These are phyloP conservation scores for Lasiodiplodia theobromae DNA, from an alignment of 2,329 filamentous ascomycete species.

Conservation along the genomic window DNA sequence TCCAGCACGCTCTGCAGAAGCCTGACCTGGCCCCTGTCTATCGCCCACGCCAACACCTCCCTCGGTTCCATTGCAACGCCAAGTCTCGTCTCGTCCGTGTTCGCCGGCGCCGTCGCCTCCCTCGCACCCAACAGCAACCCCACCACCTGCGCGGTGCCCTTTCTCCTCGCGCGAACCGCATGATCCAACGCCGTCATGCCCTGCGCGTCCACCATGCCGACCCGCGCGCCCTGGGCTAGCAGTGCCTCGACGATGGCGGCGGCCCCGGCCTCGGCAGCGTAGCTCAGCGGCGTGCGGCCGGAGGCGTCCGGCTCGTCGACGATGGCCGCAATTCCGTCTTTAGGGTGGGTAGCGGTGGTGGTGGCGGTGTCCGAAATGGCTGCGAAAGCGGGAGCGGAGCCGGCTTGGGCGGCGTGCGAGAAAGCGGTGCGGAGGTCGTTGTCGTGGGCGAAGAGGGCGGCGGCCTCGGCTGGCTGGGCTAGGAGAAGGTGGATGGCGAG, in stretches of 20 bases:
- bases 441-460: not conserved
- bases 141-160: not conserved
- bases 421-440: not conserved
- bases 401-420: not conserved
- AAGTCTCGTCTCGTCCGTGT: not conserved
- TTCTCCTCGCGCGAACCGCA: not conserved
- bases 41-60: not conserved
- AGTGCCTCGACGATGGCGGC: not conserved
- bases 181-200: not conserved
- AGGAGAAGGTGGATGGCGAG: too few relatives aligned
- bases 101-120: not conserved
- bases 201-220: not conserved
- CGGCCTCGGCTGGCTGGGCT: not conserved
- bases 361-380: not conserved
- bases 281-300: slow-evolving; percentile 4
- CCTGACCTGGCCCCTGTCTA: not conserved
- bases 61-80: not conserved
- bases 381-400: not conserved
- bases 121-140: not conserved
- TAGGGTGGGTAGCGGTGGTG: not conserved
- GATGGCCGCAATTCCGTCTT: not conserved
- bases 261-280: not conserved
- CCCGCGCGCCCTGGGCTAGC: not conserved
- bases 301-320: not conserved
- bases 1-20: slow-evolving; percentile 3